Conservation (phyloP, 345 rosid species). For the Eucalyptus erythrocorys region DNA sequence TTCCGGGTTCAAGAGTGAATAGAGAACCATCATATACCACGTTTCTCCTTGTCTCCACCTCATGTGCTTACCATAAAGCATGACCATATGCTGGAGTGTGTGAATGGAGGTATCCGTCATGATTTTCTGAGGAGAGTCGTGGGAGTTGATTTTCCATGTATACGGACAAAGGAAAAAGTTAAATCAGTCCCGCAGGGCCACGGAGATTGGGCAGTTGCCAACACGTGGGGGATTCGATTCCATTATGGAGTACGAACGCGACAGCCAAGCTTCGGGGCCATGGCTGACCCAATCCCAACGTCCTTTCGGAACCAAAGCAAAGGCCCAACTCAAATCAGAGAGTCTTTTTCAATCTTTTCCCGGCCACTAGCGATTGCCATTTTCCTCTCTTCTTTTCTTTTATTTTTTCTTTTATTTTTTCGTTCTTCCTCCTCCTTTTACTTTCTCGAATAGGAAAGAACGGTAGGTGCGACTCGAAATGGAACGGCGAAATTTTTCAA, state of each 20-base stretch:
- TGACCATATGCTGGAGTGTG: not conserved
- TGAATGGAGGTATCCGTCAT: not conserved
- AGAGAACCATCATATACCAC: not conserved
- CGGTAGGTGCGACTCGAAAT: not conserved
- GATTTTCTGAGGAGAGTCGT: not conserved
- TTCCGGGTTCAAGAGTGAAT: not conserved
- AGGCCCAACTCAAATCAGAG: not conserved
- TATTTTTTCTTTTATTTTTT: accelerated
- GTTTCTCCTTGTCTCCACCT: not conserved
- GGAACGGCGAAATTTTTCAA: not conserved
- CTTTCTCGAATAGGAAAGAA: not conserved
- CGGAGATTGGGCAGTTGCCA: not conserved
- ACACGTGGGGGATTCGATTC: not conserved
- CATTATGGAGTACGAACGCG: not conserved
- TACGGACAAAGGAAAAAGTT: not conserved
- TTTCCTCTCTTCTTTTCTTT: not conserved
- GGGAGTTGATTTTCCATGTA: not conserved
- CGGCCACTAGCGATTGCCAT: not conserved
- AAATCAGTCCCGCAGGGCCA: not conserved
- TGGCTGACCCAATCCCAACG: not conserved
- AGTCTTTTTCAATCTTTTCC: not conserved
- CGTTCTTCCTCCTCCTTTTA: not conserved
- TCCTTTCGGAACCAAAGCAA: not conserved
- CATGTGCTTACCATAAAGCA: not conserved
- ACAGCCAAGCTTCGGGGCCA: not conserved